These are phyloP conservation scores for Scutellaria galericulata DNA, from an alignment of 257 asterid species.

Conservation along the genomic window DNA sequence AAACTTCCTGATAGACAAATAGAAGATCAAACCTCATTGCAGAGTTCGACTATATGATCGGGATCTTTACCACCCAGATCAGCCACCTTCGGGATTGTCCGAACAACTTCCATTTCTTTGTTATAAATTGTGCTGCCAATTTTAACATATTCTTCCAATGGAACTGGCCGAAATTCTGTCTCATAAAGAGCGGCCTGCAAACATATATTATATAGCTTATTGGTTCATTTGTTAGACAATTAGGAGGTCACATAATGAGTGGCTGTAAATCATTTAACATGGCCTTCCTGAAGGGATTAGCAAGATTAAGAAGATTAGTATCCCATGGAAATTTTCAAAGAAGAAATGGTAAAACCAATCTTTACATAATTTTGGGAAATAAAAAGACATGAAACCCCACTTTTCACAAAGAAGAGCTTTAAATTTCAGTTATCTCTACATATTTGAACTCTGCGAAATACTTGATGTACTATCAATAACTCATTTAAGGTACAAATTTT, in stretches of 20 bases:
- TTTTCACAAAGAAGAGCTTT: constrained; percentile 5
- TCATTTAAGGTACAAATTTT: background rate
- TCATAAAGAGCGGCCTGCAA: constrained; percentile 92
- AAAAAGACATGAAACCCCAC: constrained; percentile 17
- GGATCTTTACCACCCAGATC: constrained; percentile 95
- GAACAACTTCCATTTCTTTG: constrained; percentile 76
- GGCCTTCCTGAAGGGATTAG: constrained; percentile 4
- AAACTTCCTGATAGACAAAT: constrained; percentile 31
- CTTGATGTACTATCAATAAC: background rate
- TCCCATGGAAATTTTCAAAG: background rate
- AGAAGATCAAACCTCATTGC: constrained; percentile 78
- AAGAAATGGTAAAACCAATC: background rate
- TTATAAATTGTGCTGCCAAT: constrained; percentile 77
- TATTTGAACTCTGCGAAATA: too few relatives aligned
- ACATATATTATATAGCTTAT: constrained; percentile 26
- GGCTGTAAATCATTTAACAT: constrained; percentile 14
- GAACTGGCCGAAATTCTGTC: constrained; percentile 97
- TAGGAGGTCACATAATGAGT: constrained; percentile 3
- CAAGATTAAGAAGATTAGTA: background rate
- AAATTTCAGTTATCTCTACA: background rate
- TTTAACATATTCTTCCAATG: constrained; percentile 90
- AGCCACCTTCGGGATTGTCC: constrained; percentile 74
- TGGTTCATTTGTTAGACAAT: constrained; percentile 28
- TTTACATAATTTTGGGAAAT: background rate
- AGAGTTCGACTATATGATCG: constrained; percentile 90